phyloP scores from a whole-genome alignment of 495 filamentous ascomycete species.

The Aspergillus homomorphus region DNA sequence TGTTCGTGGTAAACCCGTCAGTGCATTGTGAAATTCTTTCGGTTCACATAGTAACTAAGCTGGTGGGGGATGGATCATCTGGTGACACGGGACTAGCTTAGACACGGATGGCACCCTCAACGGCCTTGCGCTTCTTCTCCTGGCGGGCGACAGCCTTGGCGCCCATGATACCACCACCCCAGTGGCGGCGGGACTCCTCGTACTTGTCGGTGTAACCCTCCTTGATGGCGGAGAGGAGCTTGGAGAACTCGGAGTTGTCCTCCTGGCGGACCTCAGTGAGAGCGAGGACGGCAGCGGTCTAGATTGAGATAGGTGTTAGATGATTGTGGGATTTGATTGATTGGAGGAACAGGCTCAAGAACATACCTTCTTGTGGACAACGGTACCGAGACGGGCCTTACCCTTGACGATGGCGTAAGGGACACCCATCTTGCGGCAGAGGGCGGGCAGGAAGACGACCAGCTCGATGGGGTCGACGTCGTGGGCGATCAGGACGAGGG shows the following conservation, averaged over 20 bases:
- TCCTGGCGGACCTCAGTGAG: slow-evolving; percentile 93
- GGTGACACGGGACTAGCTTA: slow-evolving; percentile 46
- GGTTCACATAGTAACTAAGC: neutral
- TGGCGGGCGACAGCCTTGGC: slow-evolving; percentile 88
- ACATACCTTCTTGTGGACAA: slow-evolving; percentile 97
- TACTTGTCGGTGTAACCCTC: slow-evolving; percentile 96
- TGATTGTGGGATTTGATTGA: neutral
- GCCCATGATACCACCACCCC: slow-evolving; percentile 99
- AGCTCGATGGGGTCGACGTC: slow-evolving; percentile 99
- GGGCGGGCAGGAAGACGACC: slow-evolving; percentile 96
- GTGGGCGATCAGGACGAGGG: slow-evolving; percentile 95
- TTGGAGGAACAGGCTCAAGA: neutral
- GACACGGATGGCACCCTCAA: slow-evolving; percentile 93
- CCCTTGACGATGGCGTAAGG: slow-evolving; percentile 99
- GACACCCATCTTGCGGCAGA: slow-evolving; percentile 99
- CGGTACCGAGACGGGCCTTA: slow-evolving; percentile 97
- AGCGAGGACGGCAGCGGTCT: slow-evolving; percentile 95
- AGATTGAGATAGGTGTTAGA: slow-evolving; percentile 3
- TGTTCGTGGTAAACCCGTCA: slow-evolving; percentile 18
- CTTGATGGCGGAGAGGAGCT: slow-evolving; percentile 95
- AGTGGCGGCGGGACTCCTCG: slow-evolving; percentile 87
- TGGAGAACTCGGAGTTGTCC: slow-evolving; percentile 96
- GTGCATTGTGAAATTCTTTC: slow-evolving; percentile 2
- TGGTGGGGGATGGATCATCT: neutral
- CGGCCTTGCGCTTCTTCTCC: slow-evolving; percentile 95